Base-by-base conservation (phyloP, 1,139 yeast species). In the Ashbya aceris region DNA sequence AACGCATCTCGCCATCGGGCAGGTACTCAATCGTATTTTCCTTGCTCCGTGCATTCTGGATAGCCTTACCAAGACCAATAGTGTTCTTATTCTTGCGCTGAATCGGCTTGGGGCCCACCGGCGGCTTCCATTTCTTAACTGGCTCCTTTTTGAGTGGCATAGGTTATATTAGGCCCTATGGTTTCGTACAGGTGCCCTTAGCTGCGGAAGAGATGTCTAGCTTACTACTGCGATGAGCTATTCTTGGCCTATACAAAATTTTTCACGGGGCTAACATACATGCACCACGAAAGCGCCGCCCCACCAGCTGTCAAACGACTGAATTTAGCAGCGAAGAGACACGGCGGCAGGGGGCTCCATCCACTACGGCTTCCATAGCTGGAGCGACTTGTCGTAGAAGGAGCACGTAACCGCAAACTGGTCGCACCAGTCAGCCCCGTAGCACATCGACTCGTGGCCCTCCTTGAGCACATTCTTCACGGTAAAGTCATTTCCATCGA, bases 101-200 rank as follows among this genome's bases (percentile, higher is more conserved):
- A 37, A 83, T 78, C 17, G 95, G 91, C 60, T 86, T 86, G 13
- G 97, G 96, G 13, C 96, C 96, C 65, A 82, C 81, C 49, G 95
- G 95, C 3, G 83, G 78, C 67, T 71, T 74, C 76, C 77, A 74
- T 52, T 73, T 74, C 62, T 70, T 71, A 39, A 73, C 68, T 31
- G 64, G 63, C 46, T 68, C 67, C 40, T 64, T 64, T 49, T 71
- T 73, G 10, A 14, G 29, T 29, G 75, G 74, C 77, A 61, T 54
- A 17, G 23, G 23, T 17, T 17, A 17, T 17, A 17, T 6, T 17
- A 6, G 23, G 23, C 23, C 23, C 23, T 17, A 17, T 6, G 23
- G 3, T 17, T 17, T 3, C 23, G 23, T 17, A 17, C 23, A 17
- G 23, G 23, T 17, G 23, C 23, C 23, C 23, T 17, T 17, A 17